phyloP scores from a whole-genome alignment of 179 eudicot species.

The Vitellaria paradoxa region DNA sequence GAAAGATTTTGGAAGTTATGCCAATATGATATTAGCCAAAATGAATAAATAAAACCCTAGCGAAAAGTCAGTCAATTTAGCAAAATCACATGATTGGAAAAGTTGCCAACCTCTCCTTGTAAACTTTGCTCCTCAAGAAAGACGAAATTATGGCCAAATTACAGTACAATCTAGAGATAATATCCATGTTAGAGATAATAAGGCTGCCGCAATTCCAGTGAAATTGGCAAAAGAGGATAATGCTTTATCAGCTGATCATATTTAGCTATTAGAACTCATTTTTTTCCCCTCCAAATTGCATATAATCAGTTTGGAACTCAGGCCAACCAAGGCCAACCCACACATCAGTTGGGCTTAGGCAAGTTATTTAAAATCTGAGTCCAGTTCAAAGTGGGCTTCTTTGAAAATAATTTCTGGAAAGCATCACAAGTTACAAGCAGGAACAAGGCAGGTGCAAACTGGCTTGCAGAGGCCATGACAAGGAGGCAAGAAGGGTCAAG shows the following conservation, averaged over 20 bases:
- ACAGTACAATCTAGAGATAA: neutral
- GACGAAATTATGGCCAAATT: neutral
- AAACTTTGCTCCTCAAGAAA: neutral
- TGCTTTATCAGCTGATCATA: neutral
- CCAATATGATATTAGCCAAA: neutral
- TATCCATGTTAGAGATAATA: neutral
- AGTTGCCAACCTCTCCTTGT: neutral
- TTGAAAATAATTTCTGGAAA: too few species aligned
- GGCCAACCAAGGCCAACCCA: slow-evolving; percentile 1
- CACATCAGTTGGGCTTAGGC: neutral
- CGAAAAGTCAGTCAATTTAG: neutral
- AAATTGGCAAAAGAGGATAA: neutral
- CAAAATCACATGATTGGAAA: neutral
- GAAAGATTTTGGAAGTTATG: neutral
- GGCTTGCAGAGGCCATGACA: too few species aligned
- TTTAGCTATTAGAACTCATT: slow-evolving; percentile 1
- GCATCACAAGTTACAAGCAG: too few species aligned
- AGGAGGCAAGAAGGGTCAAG: too few species aligned
- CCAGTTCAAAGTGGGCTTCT: too few species aligned
- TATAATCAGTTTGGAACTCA: neutral
- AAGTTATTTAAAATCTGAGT: neutral
- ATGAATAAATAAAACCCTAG: neutral
- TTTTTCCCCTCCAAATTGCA: neutral
- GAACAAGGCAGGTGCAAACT: too few species aligned
- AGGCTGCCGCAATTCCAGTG: neutral